phyloP scores from a whole-genome alignment of 1,284 basidiomycete genomes.

The Kalmanozyma brasiliensis region DNA sequence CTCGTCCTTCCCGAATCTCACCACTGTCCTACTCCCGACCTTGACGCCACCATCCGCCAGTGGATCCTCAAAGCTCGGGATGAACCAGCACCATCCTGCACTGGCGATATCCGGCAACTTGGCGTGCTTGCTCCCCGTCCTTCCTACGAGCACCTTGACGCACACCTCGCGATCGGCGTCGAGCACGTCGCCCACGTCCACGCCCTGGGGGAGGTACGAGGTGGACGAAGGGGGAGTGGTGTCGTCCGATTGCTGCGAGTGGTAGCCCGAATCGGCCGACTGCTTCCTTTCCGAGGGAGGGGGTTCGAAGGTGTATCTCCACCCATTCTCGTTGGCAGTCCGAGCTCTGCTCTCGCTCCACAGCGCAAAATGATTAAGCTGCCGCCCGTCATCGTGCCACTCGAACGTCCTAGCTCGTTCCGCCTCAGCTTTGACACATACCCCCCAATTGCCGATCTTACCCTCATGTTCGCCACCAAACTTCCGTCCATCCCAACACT shows the following conservation, averaged over 20 bases:
- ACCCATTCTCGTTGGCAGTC: conserved; percentile 12
- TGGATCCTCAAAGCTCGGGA: conserved; percentile 65
- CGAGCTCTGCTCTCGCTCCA: conserved; percentile 15
- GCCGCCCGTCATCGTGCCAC: conserved; percentile 50
- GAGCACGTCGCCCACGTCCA: conserved; percentile 34
- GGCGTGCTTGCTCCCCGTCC: conserved; percentile 63
- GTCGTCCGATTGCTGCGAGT: conserved; percentile 13
- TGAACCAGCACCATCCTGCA: conserved; percentile 67
- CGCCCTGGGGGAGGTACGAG: conserved; percentile 16
- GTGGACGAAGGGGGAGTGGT: conserved; percentile 32
- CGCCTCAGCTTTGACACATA: conserved; percentile 52
- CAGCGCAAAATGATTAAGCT: conserved; percentile 35
- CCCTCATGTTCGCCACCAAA: conserved; percentile 27
- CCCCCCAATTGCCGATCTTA: conserved; percentile 55
- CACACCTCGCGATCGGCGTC: conserved; percentile 66
- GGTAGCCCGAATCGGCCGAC: conserved; percentile 39
- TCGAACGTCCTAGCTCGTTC: conserved; percentile 53
- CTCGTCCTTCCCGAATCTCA: conserved; percentile 56
- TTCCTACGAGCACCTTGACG: conserved; percentile 64
- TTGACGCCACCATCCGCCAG: conserved; percentile 7
- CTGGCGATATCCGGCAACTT: conserved; percentile 63
- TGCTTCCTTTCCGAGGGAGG: conserved; percentile 13
- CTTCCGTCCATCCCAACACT: conserved; percentile 42
- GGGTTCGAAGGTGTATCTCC: conserved; percentile 39
- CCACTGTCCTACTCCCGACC: conserved; percentile 17